Percentiles rank a stretch among this genome's conserved stretches.
Conservation (phyloP, 2,329 filamentous ascomycete genomes). For the Talaromyces sp. region DNA sequence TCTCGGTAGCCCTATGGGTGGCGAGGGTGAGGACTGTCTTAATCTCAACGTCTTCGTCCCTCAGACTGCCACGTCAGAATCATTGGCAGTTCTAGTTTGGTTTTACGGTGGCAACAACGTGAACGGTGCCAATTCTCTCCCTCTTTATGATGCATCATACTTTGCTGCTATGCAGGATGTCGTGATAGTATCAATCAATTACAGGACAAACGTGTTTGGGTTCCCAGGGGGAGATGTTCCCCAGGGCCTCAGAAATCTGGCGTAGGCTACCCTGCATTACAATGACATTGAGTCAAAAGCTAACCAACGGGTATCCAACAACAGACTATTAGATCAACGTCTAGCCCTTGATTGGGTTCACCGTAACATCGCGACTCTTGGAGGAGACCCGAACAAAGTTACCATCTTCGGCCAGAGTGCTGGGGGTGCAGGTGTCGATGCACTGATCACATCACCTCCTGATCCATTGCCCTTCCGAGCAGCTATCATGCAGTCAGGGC, state of each 20-base stretch:
- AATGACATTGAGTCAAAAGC: background rate
- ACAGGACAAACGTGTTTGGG: conserved; percentile 44
- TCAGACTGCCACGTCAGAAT: background rate
- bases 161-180: conserved; percentile 35
- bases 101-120: conserved; percentile 29
- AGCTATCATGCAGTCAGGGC: conserved; percentile 31
- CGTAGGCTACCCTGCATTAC: background rate
- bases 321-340: conserved; percentile 19
- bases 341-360: conserved; percentile 30
- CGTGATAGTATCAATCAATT: conserved; percentile 34
- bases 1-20: conserved; percentile 21
- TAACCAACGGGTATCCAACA: background rate
- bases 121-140: conserved; percentile 24
- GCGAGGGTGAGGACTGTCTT: conserved; percentile 38
- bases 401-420: conserved; percentile 33
- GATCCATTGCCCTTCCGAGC: conserved; percentile 28
- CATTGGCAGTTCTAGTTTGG: conserved; percentile 34
- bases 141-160: conserved; percentile 30
- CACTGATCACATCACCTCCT: conserved; percentile 24
- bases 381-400: conserved; percentile 31
- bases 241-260: conserved; percentile 24
- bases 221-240: conserved; percentile 45
- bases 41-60: conserved; percentile 36
- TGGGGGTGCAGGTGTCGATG: conserved; percentile 21
- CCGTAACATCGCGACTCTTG: conserved; percentile 33